phyloP scores from a whole-genome alignment of 2,329 filamentous ascomycete species.

The Epichloe glyceriae region DNA sequence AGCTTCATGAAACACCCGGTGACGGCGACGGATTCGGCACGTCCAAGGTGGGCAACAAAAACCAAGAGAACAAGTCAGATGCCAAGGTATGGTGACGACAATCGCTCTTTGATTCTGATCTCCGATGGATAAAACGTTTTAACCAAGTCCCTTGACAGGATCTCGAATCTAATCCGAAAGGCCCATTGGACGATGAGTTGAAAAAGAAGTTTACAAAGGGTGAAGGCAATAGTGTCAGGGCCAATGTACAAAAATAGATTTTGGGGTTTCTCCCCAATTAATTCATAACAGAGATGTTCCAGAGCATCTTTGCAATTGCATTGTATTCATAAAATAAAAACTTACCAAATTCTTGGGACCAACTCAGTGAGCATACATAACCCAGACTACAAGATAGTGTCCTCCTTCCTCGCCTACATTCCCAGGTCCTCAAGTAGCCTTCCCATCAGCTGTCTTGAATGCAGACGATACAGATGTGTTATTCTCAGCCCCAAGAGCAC shows the following conservation, averaged over 20 bases:
- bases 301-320: neutral
- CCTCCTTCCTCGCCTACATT: neutral
- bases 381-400: neutral
- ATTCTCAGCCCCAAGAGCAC: conserved; percentile 6
- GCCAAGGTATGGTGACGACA: conserved; percentile 29
- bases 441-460: conserved; percentile 14
- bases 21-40: conserved; percentile 45
- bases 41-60: conserved; percentile 41
- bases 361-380: neutral
- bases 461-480: conserved; percentile 9
- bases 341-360: no score
- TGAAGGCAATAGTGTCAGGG: conserved; percentile 7
- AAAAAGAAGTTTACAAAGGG: conserved; percentile 48
- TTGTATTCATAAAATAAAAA: neutral
- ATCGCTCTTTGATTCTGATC: neutral
- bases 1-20: conserved; percentile 45
- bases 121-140: neutral
- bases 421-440: conserved; percentile 8
- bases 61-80: conserved; percentile 36
- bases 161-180: conserved; percentile 53
- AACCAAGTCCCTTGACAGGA: conserved; percentile 20
- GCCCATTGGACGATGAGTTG: conserved; percentile 46
- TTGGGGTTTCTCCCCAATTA: no score
- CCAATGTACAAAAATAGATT: conserved; percentile 3
- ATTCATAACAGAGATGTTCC: no score